Evolutionary conservation across 495 filamentous ascomycete species (phyloP).

Genomic region (Sporormia fimetaria): DNA sequence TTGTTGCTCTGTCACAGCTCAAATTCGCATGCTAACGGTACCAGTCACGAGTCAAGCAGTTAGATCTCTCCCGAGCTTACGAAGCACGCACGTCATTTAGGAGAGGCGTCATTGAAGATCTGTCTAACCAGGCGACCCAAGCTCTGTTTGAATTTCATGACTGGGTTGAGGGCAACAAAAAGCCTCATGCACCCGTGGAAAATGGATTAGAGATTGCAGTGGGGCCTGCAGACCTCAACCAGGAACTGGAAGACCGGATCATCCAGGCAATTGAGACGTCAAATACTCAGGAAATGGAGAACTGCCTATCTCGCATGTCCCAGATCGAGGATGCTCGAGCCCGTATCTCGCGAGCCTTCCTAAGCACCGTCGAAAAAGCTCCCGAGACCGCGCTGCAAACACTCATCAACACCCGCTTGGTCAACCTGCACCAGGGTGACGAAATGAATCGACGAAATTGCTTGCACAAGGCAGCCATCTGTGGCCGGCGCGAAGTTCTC

Average conservation of each 20-base stretch:
- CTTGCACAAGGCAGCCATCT: slow-evolving; percentile 87
- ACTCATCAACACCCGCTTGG: slow-evolving; percentile 65
- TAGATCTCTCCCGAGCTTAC: slow-evolving; percentile 89
- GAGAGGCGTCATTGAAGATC: slow-evolving; percentile 83
- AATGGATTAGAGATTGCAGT: slow-evolving; percentile 1
- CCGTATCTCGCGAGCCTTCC: slow-evolving; percentile 74
- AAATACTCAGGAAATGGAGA: slow-evolving; percentile 49
- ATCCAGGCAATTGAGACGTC: slow-evolving; percentile 72
- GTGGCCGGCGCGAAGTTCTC: slow-evolving; percentile 67
- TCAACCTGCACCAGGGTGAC: slow-evolving; percentile 80
- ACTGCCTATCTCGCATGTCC: slow-evolving; percentile 49
- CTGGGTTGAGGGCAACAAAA: slow-evolving; percentile 91
- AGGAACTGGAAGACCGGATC: slow-evolving; percentile 78
- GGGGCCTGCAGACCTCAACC: slow-evolving; percentile 45
- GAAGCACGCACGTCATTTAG: slow-evolving; percentile 99
- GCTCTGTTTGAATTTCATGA: slow-evolving; percentile 84
- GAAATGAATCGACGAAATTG: slow-evolving; percentile 97
- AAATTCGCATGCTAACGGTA: slow-evolving; percentile 20
- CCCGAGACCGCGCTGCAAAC: slow-evolving; percentile 62
- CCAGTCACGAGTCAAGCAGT: slow-evolving; percentile 88
- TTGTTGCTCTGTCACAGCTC: slow-evolving; percentile 26
- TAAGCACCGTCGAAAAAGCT: slow-evolving; percentile 77
- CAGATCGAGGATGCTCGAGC: slow-evolving; percentile 50
- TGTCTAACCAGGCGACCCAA: slow-evolving; percentile 91
- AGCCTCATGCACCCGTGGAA: slow-evolving; percentile 47